Conservation (phyloP, 176 grass and related monocot genomes). For the Triticum urartu region DNA sequence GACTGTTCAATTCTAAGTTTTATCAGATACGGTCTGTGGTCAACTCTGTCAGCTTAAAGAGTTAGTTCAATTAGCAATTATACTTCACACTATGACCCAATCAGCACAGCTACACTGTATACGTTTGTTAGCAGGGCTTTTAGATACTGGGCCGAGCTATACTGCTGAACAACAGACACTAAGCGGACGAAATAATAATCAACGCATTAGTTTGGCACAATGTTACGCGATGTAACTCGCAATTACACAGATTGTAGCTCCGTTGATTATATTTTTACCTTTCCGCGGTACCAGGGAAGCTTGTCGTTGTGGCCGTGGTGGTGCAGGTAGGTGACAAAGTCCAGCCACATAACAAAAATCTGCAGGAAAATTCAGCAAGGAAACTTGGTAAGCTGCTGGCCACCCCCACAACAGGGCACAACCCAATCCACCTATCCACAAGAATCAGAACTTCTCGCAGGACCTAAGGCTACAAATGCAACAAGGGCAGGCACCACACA, state of each 20-base stretch:
- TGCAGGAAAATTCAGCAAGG: slow-evolving; percentile 24
- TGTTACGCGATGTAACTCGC: not conserved
- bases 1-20: not conserved
- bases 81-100: not conserved
- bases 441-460: not conserved
- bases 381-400: not conserved
- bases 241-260: not conserved
- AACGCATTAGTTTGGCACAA: not conserved
- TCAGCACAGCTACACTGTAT: too few species aligned
- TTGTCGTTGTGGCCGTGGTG: slow-evolving; percentile 68
- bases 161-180: too few species aligned
- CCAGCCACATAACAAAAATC: slow-evolving; percentile 81
- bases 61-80: not conserved
- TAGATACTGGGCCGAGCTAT: too few species aligned
- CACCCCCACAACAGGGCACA: not conserved
- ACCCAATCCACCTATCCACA: slow-evolving; percentile 21
- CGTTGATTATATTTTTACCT: slow-evolving; percentile 39
- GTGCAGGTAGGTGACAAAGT: slow-evolving; percentile 76
- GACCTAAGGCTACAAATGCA: not conserved
- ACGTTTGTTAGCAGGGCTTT: too few species aligned
- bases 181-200: too few species aligned
- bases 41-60: not conserved
- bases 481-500: not conserved
- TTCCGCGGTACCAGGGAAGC: slow-evolving; percentile 76
- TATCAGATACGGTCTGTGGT: not conserved